Base-by-base conservation (phyloP, 441 rosid species). In the Erodium trifolium region DNA sequence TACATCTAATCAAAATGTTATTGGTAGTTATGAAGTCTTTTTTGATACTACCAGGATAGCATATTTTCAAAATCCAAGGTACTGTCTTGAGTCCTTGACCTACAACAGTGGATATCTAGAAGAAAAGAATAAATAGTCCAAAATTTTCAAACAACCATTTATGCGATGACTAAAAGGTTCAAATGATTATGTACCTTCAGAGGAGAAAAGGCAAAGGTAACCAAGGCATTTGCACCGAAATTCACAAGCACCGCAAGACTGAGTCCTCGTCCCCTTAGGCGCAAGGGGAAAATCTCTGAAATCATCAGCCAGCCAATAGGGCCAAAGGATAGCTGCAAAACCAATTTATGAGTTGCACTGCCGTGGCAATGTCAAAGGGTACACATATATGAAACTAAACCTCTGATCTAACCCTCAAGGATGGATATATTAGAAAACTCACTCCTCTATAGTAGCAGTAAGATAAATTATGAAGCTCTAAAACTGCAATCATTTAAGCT, bases 291-390 rank as follows among this genome's bases (percentile, higher is more conserved):
- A 66, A 94, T 31, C 88, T 94, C 98, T 0, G 99, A 92, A 72
- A 94, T 89, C 99, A 94, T 90, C 79, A 92, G 85, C 99, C 99
- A 94, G 72, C 99, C 90, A 68, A 94, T 90, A 34, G 99, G 99
- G 35, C 99, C 99, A 88, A 94, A 94, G 8, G 99, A 94, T 73
- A 94, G 57, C 99, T 95, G 89, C 88, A 82, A 76, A 72, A 75
- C 23, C 65, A 67, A 71, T 73, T 67, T 72, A 47, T 71, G 45
- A 75, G 62, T 45, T 70, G 51, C 18, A 55, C 43, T 0, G 29
- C 53, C 16, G 12, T 11, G 47, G 11, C 65, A 10, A 10, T 37
- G 67, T 13, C n/a, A n/a, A 67, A 34, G 55, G 34, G 4, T 13
- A 63, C n/a, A 31, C 14, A 43, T 66, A 55, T 18, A 53, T 62